Base-by-base conservation (phyloP, 306 rosid species). In the Nissolia schottii region DNA sequence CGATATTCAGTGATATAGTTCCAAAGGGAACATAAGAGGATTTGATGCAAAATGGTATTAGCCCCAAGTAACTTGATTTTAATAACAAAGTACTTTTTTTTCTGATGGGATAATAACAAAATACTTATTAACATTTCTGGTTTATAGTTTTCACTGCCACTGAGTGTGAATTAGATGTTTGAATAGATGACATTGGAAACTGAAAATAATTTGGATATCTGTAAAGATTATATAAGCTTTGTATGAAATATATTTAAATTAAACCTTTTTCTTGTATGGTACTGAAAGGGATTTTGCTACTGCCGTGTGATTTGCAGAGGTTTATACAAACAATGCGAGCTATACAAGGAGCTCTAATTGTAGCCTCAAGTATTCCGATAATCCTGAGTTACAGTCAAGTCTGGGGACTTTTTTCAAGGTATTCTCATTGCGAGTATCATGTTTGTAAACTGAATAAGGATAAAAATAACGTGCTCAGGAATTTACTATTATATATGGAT, bases 291-390 rank as follows among this genome's bases (percentile, higher is more conserved):
- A 82, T 82, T 89, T 87, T 86, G 86, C 90, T 86, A 31, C 88
- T n/a, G n/a, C n/a, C n/a, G 85, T 84, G 78, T 87, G 88, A 84
- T 88, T 88, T 90, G 91, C 96, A 90, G 93, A 90, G 93, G 86
- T 88, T 90, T 88, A 74, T 88, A 77, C 87, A 81, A 38, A 84
- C 90, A 31, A 90, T 88, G 93, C 84, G 93, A 57, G 96, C 96
- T 64, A 86, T 88, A 40, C 96, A 90, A 75, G 96, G 93, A 76
- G 93, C 96, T 65, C 80, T 88, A 23, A 90, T 90, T 46, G 87
- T 88, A 15, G 93, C 96, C 66, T 90, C 96, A 19, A 88, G 90
- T 81, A 86, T 90, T 60, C 96, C 88, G 77, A 90, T 90, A 71
- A 71, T 90, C 70, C 79, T 88, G 20, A 93, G 96, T 77, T 90